phyloP scores from a whole-genome alignment of 2,329 filamentous ascomycete genomes.

The Cladosporium sp. region DNA sequence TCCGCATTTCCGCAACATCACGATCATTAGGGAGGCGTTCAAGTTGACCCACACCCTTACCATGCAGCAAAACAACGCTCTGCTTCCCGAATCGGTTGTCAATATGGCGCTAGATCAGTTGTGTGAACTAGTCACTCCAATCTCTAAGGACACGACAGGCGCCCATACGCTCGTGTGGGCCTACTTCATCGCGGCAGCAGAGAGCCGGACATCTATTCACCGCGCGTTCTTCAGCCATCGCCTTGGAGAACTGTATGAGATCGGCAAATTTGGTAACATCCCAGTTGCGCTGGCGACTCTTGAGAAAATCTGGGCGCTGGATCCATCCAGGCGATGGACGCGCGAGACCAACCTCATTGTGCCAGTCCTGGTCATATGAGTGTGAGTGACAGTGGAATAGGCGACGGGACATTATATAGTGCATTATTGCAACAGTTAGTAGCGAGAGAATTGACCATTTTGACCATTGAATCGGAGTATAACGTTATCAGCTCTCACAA shows the following conservation, averaged over 20 bases:
- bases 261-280: constrained; percentile 38
- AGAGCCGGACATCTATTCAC: constrained; percentile 35
- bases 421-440: no score
- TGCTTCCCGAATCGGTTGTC: not conserved
- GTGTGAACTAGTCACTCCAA: constrained; percentile 25
- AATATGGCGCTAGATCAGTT: constrained; percentile 27
- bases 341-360: constrained; percentile 1
- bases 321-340: constrained; percentile 7
- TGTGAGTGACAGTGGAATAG: no score
- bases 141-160: constrained; percentile 30
- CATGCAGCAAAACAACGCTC: not conserved
- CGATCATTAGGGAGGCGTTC: constrained; percentile 15
- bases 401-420: no score
- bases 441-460: no score
- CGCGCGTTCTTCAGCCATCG: constrained; percentile 34
- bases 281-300: constrained; percentile 33
- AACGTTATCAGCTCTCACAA: no score
- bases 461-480: no score
- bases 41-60: not conserved
- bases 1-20: not conserved
- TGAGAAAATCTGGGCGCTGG: constrained; percentile 32
- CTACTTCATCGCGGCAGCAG: constrained; percentile 39
- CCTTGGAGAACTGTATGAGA: constrained; percentile 28
- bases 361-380: constrained; percentile 13
- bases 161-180: constrained; percentile 40